Percentiles rank a stretch among this genome's conserved stretches.
These are phyloP conservation scores for Graphiopsis chlorocephala DNA, from an alignment of 2,329 filamentous ascomycete species.

Conservation along the genomic window DNA sequence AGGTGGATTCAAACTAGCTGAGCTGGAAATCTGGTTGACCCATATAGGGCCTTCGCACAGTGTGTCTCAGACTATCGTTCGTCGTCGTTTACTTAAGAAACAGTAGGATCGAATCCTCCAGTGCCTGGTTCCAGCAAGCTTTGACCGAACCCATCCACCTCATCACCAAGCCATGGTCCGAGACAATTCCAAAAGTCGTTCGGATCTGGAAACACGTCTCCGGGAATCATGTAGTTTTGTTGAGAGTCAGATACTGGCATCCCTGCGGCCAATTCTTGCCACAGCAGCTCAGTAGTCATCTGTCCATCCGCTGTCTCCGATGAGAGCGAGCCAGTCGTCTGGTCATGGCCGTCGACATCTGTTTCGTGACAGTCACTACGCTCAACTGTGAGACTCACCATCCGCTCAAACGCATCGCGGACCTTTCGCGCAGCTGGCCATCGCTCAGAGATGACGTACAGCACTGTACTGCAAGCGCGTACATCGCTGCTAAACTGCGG, in stretches of 20 bases:
- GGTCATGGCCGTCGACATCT: neutral
- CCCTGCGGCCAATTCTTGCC: neutral
- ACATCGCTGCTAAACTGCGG: conserved; percentile 29
- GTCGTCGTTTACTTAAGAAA: neutral
- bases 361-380: neutral
- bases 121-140: neutral
- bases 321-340: neutral
- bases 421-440: conserved; percentile 19
- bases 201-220: neutral
- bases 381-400: conserved; percentile 1
- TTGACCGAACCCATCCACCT: neutral
- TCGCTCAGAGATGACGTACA: conserved; percentile 23
- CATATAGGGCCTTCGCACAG: neutral
- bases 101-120: neutral
- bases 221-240: neutral
- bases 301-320: neutral
- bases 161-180: neutral
- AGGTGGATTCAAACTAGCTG: neutral
- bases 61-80: neutral
- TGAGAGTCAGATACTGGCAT: neutral
- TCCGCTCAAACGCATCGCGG: conserved; percentile 2
- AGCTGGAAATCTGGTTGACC: neutral
- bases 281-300: neutral
- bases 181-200: neutral
- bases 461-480: conserved; percentile 25